A percentile compares a stretch with the other conserved stretches of the same genome.
These are phyloP conservation scores for Somion occarium DNA, from an alignment of 1,284 basidiomycete species.

Conservation along the genomic window DNA sequence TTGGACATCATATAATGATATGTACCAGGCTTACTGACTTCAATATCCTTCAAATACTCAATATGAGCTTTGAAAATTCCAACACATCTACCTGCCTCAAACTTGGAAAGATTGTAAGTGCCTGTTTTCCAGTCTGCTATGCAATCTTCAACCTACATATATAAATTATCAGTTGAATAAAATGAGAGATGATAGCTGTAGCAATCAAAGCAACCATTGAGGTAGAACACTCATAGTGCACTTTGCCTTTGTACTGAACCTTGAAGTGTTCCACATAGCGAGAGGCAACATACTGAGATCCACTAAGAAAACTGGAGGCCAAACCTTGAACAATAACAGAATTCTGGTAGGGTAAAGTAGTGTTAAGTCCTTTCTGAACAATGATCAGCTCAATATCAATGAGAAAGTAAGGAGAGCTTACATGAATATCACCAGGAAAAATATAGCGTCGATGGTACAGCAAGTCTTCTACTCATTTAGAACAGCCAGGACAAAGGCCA, in stretches of 20 bases:
- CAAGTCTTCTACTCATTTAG: neutral
- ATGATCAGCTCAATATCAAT: too few relatives aligned
- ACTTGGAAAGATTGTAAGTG: neutral
- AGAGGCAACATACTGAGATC: too few relatives aligned
- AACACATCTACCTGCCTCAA: too few relatives aligned
- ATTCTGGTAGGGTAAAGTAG: neutral
- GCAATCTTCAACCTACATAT: neutral
- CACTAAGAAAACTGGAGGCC: neutral
- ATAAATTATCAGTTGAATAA: neutral
- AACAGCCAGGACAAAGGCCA: neutral
- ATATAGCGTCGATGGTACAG: neutral
- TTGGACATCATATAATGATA: neutral
- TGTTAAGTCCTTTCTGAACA: neutral
- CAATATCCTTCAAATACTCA: neutral
- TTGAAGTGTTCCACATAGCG: too few relatives aligned
- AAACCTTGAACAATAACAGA: neutral
- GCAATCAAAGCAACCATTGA: neutral
- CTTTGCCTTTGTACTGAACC: neutral
- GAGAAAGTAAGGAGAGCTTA: too few relatives aligned
- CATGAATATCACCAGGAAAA: neutral
- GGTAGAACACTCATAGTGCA: neutral
- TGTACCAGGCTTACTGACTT: neutral
- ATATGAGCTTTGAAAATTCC: neutral
- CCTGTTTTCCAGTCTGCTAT: neutral
- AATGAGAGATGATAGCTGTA: neutral